phyloP scores from a whole-genome alignment of 306 rosid genomes.

The Dryas alaskensis region DNA sequence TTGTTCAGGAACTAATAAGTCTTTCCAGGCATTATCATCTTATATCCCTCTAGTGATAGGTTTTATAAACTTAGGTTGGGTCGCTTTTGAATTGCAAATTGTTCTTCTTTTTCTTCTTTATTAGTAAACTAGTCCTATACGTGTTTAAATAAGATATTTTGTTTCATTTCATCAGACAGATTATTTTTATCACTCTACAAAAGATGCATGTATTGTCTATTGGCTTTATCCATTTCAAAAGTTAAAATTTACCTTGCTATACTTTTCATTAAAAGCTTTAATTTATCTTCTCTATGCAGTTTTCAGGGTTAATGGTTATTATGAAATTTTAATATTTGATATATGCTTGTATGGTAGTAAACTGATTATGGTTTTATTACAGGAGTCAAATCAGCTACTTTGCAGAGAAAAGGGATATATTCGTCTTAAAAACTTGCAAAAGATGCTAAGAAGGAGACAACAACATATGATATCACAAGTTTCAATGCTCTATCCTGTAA shows the following conservation, averaged over 20 bases:
- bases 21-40: background rate
- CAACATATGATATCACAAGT: slow-evolving; percentile 76
- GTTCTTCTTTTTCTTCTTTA: background rate
- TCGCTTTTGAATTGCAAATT: background rate
- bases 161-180: background rate
- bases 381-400: slow-evolving; percentile 63
- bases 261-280: background rate
- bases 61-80: background rate
- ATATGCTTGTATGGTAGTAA: slow-evolving; percentile 23
- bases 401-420: slow-evolving; percentile 64
- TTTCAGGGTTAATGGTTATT: background rate
- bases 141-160: background rate
- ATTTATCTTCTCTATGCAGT: background rate
- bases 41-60: background rate
- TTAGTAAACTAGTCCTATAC: background rate
- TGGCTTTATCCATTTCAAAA: background rate
- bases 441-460: slow-evolving; percentile 71
- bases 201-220: background rate
- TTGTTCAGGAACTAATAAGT: background rate
- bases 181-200: background rate
- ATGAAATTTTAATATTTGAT: slow-evolving; percentile 3
- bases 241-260: background rate
- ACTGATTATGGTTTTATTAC: slow-evolving; percentile 31
- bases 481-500: slow-evolving; percentile 83
- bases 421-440: slow-evolving; percentile 56